Evolutionary conservation across 495 filamentous ascomycete genomes (phyloP).

Genomic region (Lepraria neglecta): DNA sequence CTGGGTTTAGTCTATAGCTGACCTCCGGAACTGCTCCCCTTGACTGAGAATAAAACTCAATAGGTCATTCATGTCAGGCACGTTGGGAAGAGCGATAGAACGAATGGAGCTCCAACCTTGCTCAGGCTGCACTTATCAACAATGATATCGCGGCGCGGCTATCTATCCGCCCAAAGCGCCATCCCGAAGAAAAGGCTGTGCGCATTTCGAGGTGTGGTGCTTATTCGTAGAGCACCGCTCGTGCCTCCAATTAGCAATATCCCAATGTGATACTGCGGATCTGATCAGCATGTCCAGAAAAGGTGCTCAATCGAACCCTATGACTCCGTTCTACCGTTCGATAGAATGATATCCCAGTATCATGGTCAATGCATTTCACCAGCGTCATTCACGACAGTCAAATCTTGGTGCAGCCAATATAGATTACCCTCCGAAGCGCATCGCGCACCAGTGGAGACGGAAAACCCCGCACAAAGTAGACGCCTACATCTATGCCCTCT

Average conservation of each 20-base stretch:
- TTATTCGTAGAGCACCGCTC: not conserved
- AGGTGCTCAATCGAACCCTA: not conserved
- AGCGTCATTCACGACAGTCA: not conserved
- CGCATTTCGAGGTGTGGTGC: not conserved
- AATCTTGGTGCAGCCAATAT: not conserved
- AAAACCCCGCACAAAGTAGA: not conserved
- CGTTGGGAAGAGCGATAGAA: not conserved
- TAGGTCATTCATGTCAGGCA: constrained; percentile 49
- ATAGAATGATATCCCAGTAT: constrained; percentile 14
- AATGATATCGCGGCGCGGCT: not conserved
- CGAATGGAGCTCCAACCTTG: not conserved
- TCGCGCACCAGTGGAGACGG: not conserved
- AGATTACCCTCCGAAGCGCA: not conserved
- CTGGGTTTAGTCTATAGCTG: not conserved
- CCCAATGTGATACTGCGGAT: not conserved
- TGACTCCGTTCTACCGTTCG: not conserved
- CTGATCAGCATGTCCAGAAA: not conserved
- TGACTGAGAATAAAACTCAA: constrained; percentile 54
- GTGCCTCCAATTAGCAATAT: not conserved
- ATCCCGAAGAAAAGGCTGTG: not conserved
- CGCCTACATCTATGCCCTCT: constrained; percentile 11
- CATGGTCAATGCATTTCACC: constrained; percentile 5
- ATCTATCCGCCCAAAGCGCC: constrained; percentile 7
- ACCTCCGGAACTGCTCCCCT: constrained; percentile 64
- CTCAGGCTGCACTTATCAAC: too few species aligned